These are phyloP conservation scores for Flammula alnicola DNA, from an alignment of 1,284 basidiomycete genomes.

Conservation along the genomic window DNA sequence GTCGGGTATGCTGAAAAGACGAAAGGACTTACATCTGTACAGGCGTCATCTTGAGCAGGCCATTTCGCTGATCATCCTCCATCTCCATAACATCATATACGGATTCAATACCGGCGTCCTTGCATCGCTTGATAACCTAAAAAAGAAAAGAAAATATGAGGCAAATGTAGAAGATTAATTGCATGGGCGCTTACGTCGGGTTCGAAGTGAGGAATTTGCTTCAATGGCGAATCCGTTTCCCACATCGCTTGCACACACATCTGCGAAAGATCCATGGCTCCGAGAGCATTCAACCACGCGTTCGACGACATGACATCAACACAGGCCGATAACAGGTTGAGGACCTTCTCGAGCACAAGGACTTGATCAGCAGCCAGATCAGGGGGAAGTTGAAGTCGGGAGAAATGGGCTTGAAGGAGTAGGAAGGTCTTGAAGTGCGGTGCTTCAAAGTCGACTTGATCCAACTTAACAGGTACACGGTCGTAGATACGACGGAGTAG, in stretches of 20 bases:
- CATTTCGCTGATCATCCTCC: conserved; percentile 87
- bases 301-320: conserved; percentile 99
- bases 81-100: conserved; percentile 98
- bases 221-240: conserved; percentile 94
- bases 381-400: conserved; percentile 87
- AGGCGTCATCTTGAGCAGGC: conserved; percentile 85
- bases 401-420: conserved; percentile 96
- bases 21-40: conserved; percentile 75
- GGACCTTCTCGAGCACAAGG: conserved; percentile 85
- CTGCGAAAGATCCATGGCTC: conserved; percentile 99
- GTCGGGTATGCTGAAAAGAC: background rate
- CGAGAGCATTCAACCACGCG: conserved; percentile 91
- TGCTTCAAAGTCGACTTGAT: conserved; percentile 84
- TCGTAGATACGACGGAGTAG: conserved; percentile 91
- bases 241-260: conserved; percentile 99
- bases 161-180: background rate
- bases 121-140: conserved; percentile 85
- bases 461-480: conserved; percentile 95
- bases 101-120: conserved; percentile 77
- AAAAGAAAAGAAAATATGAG: conserved; percentile 9
- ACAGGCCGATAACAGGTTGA: conserved; percentile 90
- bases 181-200: conserved; percentile 68
- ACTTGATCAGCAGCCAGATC: conserved; percentile 94
- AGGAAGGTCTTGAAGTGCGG: conserved; percentile 99
- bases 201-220: conserved; percentile 97